phyloP scores from a whole-genome alignment of 148 eudicot genomes.

The Oxyria digyna region DNA sequence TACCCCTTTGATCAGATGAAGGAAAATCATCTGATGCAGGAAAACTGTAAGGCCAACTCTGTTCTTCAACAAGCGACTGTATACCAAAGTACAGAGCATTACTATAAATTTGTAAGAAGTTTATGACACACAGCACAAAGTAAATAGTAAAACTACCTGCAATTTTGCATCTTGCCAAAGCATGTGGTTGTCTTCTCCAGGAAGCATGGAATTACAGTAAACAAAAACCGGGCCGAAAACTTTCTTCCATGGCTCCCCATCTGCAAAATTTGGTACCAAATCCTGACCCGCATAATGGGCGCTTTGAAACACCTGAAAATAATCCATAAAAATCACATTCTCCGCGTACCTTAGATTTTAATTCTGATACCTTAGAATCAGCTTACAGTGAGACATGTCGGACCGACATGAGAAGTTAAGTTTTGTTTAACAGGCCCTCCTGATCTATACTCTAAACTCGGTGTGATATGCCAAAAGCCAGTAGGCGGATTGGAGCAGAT shows the following conservation, averaged over 20 bases:
- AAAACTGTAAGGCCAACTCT: slow-evolving; percentile 82
- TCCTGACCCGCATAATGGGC: slow-evolving; percentile 79
- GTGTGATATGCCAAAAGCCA: slow-evolving; percentile 87
- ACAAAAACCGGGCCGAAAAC: slow-evolving; percentile 95
- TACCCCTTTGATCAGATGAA: slow-evolving; percentile 51
- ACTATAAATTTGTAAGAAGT: not conserved
- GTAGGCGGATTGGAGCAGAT: slow-evolving; percentile 46
- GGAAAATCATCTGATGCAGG: slow-evolving; percentile 78
- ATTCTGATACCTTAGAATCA: not conserved
- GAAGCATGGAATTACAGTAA: slow-evolving; percentile 49
- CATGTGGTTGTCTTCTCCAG: slow-evolving; percentile 35
- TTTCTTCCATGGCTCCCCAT: slow-evolving; percentile 84
- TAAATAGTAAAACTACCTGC: slow-evolving; percentile 36
- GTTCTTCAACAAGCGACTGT: slow-evolving; percentile 39
- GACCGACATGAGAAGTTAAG: slow-evolving; percentile 80
- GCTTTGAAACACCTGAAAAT: slow-evolving; percentile 65
- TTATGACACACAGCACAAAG: no score
- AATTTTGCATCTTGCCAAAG: slow-evolving; percentile 89
- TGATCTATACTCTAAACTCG: slow-evolving; percentile 67
- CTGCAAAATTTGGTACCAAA: slow-evolving; percentile 52
- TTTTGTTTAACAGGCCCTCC: slow-evolving; percentile 82
- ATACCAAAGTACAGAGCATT: not conserved
- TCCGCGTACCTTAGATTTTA: not conserved
- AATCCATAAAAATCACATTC: not conserved
- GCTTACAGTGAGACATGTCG: slow-evolving; percentile 67